Percentiles rank a stretch among this genome's conserved stretches.
These are phyloP conservation scores for Forsythia viridissima DNA, from an alignment of 257 asterid species.

Conservation along the genomic window DNA sequence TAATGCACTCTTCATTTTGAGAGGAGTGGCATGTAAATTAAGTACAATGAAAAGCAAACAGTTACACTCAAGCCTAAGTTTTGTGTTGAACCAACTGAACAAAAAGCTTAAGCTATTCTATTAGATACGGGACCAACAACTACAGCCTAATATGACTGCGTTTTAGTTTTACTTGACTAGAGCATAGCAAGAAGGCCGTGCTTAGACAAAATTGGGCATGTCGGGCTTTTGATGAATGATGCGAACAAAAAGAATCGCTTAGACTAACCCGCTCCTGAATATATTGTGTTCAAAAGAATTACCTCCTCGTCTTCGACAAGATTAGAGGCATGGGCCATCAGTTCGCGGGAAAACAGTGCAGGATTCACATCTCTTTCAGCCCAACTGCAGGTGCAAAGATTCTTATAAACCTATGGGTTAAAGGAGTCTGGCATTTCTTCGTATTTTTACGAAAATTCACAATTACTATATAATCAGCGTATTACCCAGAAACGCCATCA, in stretches of 20 bases:
- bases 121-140: neutral
- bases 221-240: neutral
- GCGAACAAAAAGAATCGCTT: neutral
- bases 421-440: neutral
- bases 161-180: neutral
- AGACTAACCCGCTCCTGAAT: neutral
- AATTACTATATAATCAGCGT: neutral
- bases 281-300: constrained; percentile 10
- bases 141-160: neutral
- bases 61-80: neutral
- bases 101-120: neutral
- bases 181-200: neutral
- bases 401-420: neutral
- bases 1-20: neutral
- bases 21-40: neutral
- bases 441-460: neutral
- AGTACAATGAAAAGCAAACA: neutral
- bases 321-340: constrained; percentile 53
- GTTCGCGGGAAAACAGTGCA: constrained; percentile 75
- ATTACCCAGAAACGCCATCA: constrained; percentile 95
- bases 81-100: neutral
- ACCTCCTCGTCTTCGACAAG: constrained; percentile 77
- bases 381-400: constrained; percentile 55
- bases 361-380: constrained; percentile 81
- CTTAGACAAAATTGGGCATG: neutral